Base-by-base conservation (phyloP, 169 alveolate genomes). In the Plasmodium berghei region DNA sequence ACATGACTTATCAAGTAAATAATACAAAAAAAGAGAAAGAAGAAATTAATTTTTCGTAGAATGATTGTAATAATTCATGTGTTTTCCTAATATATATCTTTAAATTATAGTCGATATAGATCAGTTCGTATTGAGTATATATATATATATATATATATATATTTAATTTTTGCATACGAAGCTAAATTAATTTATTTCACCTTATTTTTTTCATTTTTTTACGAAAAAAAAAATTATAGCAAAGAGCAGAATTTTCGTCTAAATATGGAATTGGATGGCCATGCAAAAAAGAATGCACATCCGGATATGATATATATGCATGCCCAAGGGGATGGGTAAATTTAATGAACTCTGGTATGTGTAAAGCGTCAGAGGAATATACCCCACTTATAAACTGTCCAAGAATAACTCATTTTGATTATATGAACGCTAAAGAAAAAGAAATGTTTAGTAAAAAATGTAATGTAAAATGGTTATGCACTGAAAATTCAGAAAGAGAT, bases 231-330 rank as follows among this genome's bases (percentile, higher is more conserved):
- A 20, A 14, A 58, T n/a, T 59, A 61, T 20, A 77, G 89, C 89
- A 77, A 77, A 77, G 89, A 77, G 46, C 54, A 16, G 77, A 74
- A 18, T 77, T 77, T 58, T 77, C 89, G 12, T 48, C 89, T 8
- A 77, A 77, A 69, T 77, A 77, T 56, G 89, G 66, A 77, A 77
- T 77, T 70, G 62, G 58, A n/a, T 77, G 89, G 89, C 89, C 89
- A 18, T 77, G 89, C 12, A 77, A 64, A 34, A 77, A 77, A 56
- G 66, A 77, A 34, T 77, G 89, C 49, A 77, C 73, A 22, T 42
- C 24, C 66, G 89, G 77, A 5, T 77, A 77, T 22, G 89, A 77
- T 45, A 54, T 26, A 8, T 77, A 77, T 64, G 77, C 45, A 18
- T 77, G 89, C 22, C 89, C 89, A n/a, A 34, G 89, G 22, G 89